Evolutionary conservation across 1,139 yeast species (phyloP), one percentile per base, ranked within the genome.

Genomic region (Yamadazyma triangularis): DNA sequence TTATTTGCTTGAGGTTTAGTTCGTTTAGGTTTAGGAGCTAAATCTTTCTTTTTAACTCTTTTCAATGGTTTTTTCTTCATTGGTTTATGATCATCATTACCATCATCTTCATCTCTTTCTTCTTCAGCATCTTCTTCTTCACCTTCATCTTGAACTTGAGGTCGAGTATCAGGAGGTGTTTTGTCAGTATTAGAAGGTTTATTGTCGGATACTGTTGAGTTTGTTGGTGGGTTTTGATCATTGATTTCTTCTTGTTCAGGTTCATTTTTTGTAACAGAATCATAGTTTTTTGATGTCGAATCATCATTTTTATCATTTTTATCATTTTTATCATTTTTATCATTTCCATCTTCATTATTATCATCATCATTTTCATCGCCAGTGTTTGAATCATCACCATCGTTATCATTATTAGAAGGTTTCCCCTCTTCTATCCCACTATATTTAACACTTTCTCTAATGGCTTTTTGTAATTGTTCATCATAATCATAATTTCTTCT

Each of bases 371-470:
- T 43, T 15, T 39, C 42, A 24, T 23, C 12, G 8, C 22, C 14
- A 7, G n/a, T 13, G 5, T 19, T 6, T 9, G 20, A 25, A 29
- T 35, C 31, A 5, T 34, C 28, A 9, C 29, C 20, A 26, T 38
- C 35, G 9, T 37, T 36, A 15, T 36, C 34, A 24, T 29, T 34
- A 14, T 16, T 32, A 26, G n/a, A 18, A 5, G 18, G 30, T 30
- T 38, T 29, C 12, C 35, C 38, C 15, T 32, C 18, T 2, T 16
- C 20, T 3, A 34, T 5, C 2, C 36, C 40, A 29, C 43, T 40
- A 38, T 64, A 72, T 40, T 73, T 71, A 9, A 81, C 85, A 42
- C 85, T 76, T 51, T 81, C 89, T 44, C 82, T 77, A 26, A 82
- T 60, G 0, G 86, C 89, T 34, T 80, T 70, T 38, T 79, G 80